Evolutionary conservation across 306 rosid genomes (phyloP).

Genomic region (Coriaria nepalensis): DNA sequence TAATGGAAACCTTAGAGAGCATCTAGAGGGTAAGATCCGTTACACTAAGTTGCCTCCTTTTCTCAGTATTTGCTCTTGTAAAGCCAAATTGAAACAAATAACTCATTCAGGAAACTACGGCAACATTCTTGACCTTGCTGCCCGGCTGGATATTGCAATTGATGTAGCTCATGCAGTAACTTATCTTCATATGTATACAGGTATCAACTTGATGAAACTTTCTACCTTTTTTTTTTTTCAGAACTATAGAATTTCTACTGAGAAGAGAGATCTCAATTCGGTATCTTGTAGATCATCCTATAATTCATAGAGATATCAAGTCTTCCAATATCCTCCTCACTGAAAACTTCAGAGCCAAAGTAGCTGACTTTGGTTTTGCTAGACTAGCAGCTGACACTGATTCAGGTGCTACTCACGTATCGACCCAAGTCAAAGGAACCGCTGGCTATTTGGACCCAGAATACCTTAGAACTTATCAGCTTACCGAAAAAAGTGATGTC

Average conservation of each 20-base stretch:
- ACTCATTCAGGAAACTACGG: slow-evolving; percentile 54
- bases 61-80: slow-evolving; percentile 1
- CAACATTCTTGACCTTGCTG: slow-evolving; percentile 48
- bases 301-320: slow-evolving; percentile 90
- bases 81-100: slow-evolving; percentile 7
- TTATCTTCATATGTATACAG: slow-evolving; percentile 91
- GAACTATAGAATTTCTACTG: background rate
- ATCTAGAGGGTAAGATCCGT: slow-evolving; percentile 71
- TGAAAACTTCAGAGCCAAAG: slow-evolving; percentile 75
- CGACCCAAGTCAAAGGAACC: slow-evolving; percentile 94
- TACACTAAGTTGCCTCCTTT: background rate
- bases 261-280: slow-evolving; percentile 16
- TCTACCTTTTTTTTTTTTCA: slow-evolving; percentile 7
- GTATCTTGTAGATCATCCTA: slow-evolving; percentile 65
- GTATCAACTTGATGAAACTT: slow-evolving; percentile 20
- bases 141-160: slow-evolving; percentile 77
- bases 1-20: slow-evolving; percentile 87
- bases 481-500: slow-evolving; percentile 94
- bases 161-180: slow-evolving; percentile 96
- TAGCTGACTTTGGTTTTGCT: slow-evolving; percentile 95
- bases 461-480: slow-evolving; percentile 82
- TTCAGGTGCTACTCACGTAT: slow-evolving; percentile 81
- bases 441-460: slow-evolving; percentile 99
- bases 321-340: slow-evolving; percentile 91
- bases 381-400: slow-evolving; percentile 79